A percentile compares a stretch with the other conserved stretches of the same genome.
These are phyloP conservation scores for Cutaneotrichosporon curvatum DNA, from an alignment of 1,284 basidiomycete species.

Conservation along the genomic window DNA sequence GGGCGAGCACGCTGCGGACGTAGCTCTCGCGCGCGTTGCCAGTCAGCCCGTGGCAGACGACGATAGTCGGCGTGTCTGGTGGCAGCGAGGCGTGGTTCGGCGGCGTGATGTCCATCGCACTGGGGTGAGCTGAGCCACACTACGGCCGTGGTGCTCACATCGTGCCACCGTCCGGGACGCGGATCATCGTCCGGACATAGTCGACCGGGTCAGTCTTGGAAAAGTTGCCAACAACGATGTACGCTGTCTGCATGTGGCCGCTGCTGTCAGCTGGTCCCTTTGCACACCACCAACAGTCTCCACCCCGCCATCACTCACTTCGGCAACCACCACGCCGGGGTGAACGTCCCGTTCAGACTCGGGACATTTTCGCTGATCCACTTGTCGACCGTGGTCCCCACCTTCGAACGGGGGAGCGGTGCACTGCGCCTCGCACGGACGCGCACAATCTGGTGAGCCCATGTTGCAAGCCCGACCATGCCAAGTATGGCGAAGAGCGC, in stretches of 20 bases:
- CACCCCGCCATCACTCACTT: constrained; percentile 31
- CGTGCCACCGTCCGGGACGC: constrained; percentile 62
- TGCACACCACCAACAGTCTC: not conserved
- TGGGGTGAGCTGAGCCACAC: constrained; percentile 52
- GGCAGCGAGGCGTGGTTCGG: constrained; percentile 50
- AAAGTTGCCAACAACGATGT: constrained; percentile 53
- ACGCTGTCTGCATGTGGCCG: constrained; percentile 49
- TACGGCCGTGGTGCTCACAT: constrained; percentile 49
- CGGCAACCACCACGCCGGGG: constrained; percentile 46
- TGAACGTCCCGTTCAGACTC: constrained; percentile 40
- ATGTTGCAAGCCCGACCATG: constrained; percentile 33
- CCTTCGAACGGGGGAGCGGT: not conserved
- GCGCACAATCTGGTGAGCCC: constrained; percentile 36
- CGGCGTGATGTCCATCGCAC: constrained; percentile 51
- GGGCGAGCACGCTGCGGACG: constrained; percentile 68
- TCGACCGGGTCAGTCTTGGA: constrained; percentile 61
- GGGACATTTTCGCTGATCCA: constrained; percentile 41
- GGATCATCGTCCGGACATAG: constrained; percentile 60
- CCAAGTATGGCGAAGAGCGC: constrained; percentile 29
- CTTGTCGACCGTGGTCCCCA: constrained; percentile 11
- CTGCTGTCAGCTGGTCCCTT: constrained; percentile 23
- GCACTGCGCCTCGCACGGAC: constrained; percentile 17
- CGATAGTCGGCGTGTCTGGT: constrained; percentile 68
- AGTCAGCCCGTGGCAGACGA: constrained; percentile 71
- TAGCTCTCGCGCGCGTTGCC: constrained; percentile 87